Percentiles rank a stretch among this genome's conserved stretches.
These are phyloP conservation scores for Ziziphus jujuba DNA, from an alignment of 306 rosid genomes.

Conservation along the genomic window DNA sequence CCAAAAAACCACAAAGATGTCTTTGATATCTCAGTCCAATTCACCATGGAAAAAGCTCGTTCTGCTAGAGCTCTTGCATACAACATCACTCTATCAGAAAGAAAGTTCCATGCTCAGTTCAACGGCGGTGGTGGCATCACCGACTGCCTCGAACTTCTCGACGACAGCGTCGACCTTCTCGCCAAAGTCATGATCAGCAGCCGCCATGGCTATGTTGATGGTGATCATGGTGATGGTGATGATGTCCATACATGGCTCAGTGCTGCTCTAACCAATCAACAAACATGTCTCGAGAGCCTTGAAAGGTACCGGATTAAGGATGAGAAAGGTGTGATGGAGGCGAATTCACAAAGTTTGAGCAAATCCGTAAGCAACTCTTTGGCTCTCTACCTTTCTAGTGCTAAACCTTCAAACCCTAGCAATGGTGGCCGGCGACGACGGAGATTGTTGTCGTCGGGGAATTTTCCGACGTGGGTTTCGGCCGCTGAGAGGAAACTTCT, in stretches of 20 bases:
- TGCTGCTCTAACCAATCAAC: constrained; percentile 40
- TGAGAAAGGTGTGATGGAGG: constrained; percentile 10
- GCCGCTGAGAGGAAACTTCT: constrained; percentile 32
- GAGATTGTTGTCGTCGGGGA: not conserved
- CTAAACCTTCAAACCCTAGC: not conserved
- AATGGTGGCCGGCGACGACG: constrained; percentile 12
- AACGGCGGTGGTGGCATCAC: not conserved
- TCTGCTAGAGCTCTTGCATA: constrained; percentile 26
- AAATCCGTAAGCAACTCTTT: constrained; percentile 24
- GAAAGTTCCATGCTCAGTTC: not conserved
- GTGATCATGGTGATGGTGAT: not conserved
- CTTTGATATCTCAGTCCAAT: constrained; percentile 22
- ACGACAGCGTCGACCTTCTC: constrained; percentile 35
- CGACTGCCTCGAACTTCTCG: constrained; percentile 39
- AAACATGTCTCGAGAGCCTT: constrained; percentile 35
- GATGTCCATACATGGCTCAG: constrained; percentile 43
- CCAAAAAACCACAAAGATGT: constrained; percentile 9
- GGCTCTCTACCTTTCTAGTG: constrained; percentile 8
- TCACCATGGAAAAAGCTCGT: constrained; percentile 17
- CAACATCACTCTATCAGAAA: constrained; percentile 11
- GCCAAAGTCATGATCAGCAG: constrained; percentile 6
- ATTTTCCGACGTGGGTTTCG: constrained; percentile 31
- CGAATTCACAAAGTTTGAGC: constrained; percentile 7
- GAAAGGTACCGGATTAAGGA: not conserved
- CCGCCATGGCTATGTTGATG: not conserved